Evolutionary conservation across 2,329 filamentous ascomycete genomes (phyloP).

Genomic region (Monilinia aucupariae): DNA sequence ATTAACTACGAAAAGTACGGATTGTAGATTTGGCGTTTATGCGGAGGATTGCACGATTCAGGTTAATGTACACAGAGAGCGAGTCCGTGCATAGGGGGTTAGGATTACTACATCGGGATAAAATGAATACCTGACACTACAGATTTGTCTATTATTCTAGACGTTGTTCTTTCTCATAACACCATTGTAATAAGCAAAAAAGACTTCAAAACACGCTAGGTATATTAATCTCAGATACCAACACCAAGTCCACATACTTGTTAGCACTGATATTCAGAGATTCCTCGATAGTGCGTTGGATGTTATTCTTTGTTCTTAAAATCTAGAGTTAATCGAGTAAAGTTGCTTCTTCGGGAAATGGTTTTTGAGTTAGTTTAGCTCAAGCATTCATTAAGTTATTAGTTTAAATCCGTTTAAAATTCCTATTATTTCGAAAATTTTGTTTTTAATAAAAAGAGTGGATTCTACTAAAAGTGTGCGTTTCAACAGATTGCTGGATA

Average conservation of each 20-base stretch:
- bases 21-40: conserved; percentile 9
- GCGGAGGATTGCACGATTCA: conserved; percentile 6
- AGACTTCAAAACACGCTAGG: background rate
- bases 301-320: too few species aligned
- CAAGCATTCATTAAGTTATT: too few species aligned
- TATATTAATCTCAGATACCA: background rate
- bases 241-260: background rate
- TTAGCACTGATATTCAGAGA: background rate
- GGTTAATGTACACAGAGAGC: background rate
- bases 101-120: background rate
- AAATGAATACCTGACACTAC: background rate
- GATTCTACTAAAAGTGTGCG: too few species aligned
- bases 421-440: too few species aligned
- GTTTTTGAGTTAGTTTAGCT: too few species aligned
- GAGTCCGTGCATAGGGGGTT: background rate
- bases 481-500: too few species aligned
- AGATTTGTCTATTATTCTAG: background rate
- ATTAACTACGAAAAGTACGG: conserved; percentile 7
- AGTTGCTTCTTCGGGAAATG: too few species aligned
- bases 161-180: background rate
- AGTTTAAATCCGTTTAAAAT: too few species aligned
- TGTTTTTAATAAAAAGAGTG: too few species aligned
- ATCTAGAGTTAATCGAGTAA: too few species aligned
- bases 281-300: too few species aligned
- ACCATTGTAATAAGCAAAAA: background rate